Evolutionary conservation across 2,329 filamentous ascomycete genomes (phyloP), one percentile per base, ranked within the genome.

Genomic region (Keithomyces neogunnii): DNA sequence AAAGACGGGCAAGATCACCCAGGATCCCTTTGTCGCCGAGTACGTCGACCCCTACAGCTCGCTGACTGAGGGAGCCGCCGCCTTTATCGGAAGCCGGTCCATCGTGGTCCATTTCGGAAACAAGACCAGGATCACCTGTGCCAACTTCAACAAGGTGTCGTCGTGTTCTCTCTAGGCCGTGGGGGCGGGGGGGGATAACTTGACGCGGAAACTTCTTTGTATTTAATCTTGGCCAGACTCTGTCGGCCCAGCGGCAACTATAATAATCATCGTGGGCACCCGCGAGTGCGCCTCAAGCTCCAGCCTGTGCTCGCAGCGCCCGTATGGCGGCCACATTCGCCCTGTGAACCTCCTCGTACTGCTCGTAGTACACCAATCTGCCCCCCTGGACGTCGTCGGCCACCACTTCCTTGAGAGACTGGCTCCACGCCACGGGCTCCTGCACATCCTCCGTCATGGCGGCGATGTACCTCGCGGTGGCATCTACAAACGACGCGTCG

Each of bases 81-180:
- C 77, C 48, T 88, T 81, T 71, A 78, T 87, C 53, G 82, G 81
- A 45, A 82, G 86, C 69, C 75, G 78, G 53, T 83, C 80, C 53
- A 66, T 87, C 52, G 81, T 84, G 44, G 60, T 87, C 53, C 84
- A 87, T 69, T 82, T 76, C 57, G 71, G 71, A 59, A 84, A 85
- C 71, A 80, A 74, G 66, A 84, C 79, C 1, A 77, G 83, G 55
- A 77, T 86, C 59, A 76, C 75, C 7, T 86, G 83, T 61, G 82
- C 80, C 66, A 84, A 82, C 72, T 84, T 86, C 62, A 65, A 55
- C 50, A 56, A 59, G 51, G 47, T 58, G 38, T 51, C 53, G 5
- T 46, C 43, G 5, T 54, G 52, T 44, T 6, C 32, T 31, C n/a
- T n/a, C 13, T 47, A 29, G 29, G 4, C 5, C 19, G 31, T 44